Percentiles rank a stretch among this genome's conserved stretches.
Evolutionary conservation across 1,139 yeast genomes (phyloP).

Genomic region (Geotrichum citri-aurantii): DNA sequence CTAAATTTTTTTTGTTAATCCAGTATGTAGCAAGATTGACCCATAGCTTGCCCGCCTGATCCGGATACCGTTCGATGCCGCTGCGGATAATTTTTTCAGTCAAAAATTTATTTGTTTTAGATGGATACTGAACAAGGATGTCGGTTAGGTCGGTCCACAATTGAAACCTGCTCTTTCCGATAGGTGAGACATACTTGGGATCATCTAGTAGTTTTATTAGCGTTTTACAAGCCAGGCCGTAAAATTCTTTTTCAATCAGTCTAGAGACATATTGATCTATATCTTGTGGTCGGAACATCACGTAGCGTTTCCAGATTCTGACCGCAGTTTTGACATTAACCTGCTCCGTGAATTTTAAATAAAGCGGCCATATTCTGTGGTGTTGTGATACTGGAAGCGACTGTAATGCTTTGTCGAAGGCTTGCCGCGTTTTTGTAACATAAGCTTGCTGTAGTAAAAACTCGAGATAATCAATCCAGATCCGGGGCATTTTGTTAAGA

Average conservation of each 20-base stretch:
- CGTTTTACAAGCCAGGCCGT: conserved; percentile 31
- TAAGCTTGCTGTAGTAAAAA: conserved; percentile 41
- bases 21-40: conserved; percentile 49
- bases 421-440: conserved; percentile 43
- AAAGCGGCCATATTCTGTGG: conserved; percentile 54
- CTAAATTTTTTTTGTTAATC: conserved; percentile 37
- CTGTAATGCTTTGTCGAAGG: conserved; percentile 51
- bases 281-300: conserved; percentile 39
- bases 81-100: conserved; percentile 39
- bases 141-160: conserved; percentile 48
- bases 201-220: conserved; percentile 34
- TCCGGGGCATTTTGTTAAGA: conserved; percentile 43
- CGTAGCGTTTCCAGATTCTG: conserved; percentile 43
- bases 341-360: conserved; percentile 41
- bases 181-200: conserved; percentile 34
- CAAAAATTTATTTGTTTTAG: conserved; percentile 21
- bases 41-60: conserved; percentile 51
- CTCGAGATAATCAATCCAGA: conserved; percentile 54
- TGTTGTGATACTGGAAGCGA: conserved; percentile 51
- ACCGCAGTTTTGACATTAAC: conserved; percentile 44
- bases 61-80: conserved; percentile 50
- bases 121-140: conserved; percentile 36
- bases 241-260: conserved; percentile 27
- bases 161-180: conserved; percentile 40
- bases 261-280: conserved; percentile 33